Evolutionary conservation across 345 rosid species (phyloP).

Genomic region (Cardamine chenopodiifolia): DNA sequence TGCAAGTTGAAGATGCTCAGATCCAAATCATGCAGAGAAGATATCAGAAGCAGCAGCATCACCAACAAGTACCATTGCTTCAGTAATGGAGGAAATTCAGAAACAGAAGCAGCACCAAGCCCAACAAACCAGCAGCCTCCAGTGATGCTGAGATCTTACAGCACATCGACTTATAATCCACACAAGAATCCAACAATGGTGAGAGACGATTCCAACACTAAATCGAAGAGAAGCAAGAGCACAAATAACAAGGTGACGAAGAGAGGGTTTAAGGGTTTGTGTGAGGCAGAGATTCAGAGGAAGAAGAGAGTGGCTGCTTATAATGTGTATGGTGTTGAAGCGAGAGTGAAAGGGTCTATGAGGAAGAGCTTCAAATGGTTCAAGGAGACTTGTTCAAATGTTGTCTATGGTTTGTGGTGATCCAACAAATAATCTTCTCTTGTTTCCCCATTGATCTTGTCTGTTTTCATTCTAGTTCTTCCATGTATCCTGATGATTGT

Average conservation of each 20-base stretch:
- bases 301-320: constrained; percentile 85
- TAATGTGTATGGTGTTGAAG: constrained; percentile 75
- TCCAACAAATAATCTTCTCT: constrained; percentile 5
- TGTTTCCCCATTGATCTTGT: neutral
- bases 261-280: constrained; percentile 55
- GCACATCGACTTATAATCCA: constrained; percentile 39
- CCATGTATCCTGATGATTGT: neutral
- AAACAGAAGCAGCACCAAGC: constrained; percentile 21
- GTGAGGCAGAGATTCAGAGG: constrained; percentile 86
- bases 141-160: constrained; percentile 42
- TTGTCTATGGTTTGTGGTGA: constrained; percentile 66
- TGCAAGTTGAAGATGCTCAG: constrained; percentile 37
- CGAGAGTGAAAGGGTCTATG: constrained; percentile 78
- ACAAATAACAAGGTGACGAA: constrained; percentile 10
- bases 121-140: constrained; percentile 33
- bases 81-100: constrained; percentile 4
- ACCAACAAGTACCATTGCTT: constrained; percentile 33
- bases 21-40: constrained; percentile 47
- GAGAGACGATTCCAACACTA: constrained; percentile 27
- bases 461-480: neutral
- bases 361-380: constrained; percentile 89
- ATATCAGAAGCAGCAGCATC: constrained; percentile 29
- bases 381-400: constrained; percentile 68
- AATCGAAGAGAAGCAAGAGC: constrained; percentile 22
- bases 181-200: constrained; percentile 35